A percentile compares a stretch with the other conserved stretches of the same genome.
Evolutionary conservation across 148 eudicot species (phyloP).

Genomic region (Rhododendron vialii): DNA sequence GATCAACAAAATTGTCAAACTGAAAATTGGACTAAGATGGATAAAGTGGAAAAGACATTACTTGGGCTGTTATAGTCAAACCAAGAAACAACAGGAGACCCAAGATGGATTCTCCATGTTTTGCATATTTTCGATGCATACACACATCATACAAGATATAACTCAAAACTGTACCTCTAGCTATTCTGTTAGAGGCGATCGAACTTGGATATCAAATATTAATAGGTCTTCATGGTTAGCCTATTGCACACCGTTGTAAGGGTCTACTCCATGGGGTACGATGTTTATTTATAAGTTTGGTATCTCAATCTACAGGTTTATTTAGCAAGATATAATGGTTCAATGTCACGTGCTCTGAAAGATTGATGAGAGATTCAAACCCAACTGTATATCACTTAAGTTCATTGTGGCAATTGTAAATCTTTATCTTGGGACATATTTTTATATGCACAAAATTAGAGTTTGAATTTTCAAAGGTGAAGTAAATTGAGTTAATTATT

Average conservation of each 20-base stretch:
- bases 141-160: background rate
- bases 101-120: background rate
- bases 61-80: background rate
- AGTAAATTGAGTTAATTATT: background rate
- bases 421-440: background rate
- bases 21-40: background rate
- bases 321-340: background rate
- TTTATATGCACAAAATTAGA: background rate
- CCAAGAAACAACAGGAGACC: background rate
- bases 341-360: background rate
- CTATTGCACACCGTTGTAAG: background rate
- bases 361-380: background rate
- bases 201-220: background rate
- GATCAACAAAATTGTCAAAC: too few species aligned
- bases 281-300: background rate
- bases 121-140: background rate
- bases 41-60: background rate
- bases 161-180: background rate
- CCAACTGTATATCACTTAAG: background rate
- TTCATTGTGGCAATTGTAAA: background rate
- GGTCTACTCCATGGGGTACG: background rate
- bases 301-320: background rate
- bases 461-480: background rate
- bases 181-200: background rate
- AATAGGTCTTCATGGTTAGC: background rate